Base-by-base conservation (phyloP, 306 rosid genomes). In the Biancaea sappan region DNA sequence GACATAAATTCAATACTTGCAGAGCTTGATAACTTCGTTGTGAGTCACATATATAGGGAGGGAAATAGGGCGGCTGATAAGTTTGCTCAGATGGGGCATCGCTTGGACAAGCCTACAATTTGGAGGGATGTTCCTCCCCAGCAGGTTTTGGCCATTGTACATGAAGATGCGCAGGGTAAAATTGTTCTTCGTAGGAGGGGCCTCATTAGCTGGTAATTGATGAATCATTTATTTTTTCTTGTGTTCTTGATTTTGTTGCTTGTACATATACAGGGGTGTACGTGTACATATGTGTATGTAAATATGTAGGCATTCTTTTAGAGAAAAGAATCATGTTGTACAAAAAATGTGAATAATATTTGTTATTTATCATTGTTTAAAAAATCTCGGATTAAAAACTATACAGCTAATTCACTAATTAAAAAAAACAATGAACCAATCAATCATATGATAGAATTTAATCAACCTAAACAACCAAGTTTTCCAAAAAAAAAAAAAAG, bases 161-260 rank as follows among this genome's bases (percentile, higher is more conserved):
- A 58, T 73, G 85, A 87, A 29, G 97, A 93, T 80, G 96, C 92
- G 24, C 82, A 85, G 70, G 98, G 98, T 4, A 91, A 74, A 89
- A 77, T 80, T 76, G 71, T 82, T 72, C 83, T 83, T 28, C 81
- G 97, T 48, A 80, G 62, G 47, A 84, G 80, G 83, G 79, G 73
- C 50, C n/a, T n/a, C n/a, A n/a, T n/a, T n/a, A n/a, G n/a, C n/a
- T n/a, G n/a, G n/a, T n/a, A n/a, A n/a, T n/a, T n/a, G n/a, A n/a
- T n/a, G n/a, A n/a, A n/a, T n/a, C n/a, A n/a, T n/a, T n/a, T n/a
- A n/a, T n/a, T n/a, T n/a, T n/a, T n/a, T n/a, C n/a, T n/a, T n/a
- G n/a, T n/a, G n/a, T n/a, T n/a, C n/a, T n/a, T n/a, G n/a, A n/a
- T n/a, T 52, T 50, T 58, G 2, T 56, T 51, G 6, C 3, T 24